Base-by-base conservation (phyloP, 2,329 filamentous ascomycete genomes). In the Epichloe bromicola region DNA sequence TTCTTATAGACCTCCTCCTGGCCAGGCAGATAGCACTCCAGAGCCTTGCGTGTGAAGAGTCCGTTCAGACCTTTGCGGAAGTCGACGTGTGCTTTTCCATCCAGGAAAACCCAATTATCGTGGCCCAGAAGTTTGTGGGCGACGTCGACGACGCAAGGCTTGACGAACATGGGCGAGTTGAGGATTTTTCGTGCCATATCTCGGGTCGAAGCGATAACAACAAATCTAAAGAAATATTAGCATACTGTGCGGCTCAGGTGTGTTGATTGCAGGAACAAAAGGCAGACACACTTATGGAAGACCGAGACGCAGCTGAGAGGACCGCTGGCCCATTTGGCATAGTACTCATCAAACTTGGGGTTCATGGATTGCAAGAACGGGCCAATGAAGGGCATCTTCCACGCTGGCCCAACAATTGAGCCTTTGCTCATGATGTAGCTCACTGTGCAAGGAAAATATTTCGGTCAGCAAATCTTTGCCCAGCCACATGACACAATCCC, bases 181-280 rank as follows among this genome's bases (percentile, higher is more conserved):
- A 97, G 90, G 60, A 97, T 85, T 70, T 97, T 97, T 61, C 91
- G 86, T 53, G 91, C 86, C 79, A 97, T 88, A 65, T 97, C 93
- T 63, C 93, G 88, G 49, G 85, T 89, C 17, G 90, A 94, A 36
- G 90, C 91, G 65, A 98, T 95, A 52, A 98, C 89, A 57, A 97
- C 93, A 67, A 98, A 98, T 68, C 88, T 94, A 17, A 41, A 12
- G 6, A 34, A 40, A 12, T 20, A 8, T 42, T 23, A 30, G 49
- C 46, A 44, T 49, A n/a, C 39, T 3, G 23, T 17, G 14, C 30
- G 41, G 33, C 41, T 30, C 4, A 33, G 15, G 6, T 10, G 34
- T 30, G 26, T 45, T 19, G 42, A 15, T 14, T 23, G 5, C 19
- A 41, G 39, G 41, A 26, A 30, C 15, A 6, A 20, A 26, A 10